Evolutionary conservation across 139 green algal species (phyloP).

Genomic region (Chlamydomonas applanata): DNA sequence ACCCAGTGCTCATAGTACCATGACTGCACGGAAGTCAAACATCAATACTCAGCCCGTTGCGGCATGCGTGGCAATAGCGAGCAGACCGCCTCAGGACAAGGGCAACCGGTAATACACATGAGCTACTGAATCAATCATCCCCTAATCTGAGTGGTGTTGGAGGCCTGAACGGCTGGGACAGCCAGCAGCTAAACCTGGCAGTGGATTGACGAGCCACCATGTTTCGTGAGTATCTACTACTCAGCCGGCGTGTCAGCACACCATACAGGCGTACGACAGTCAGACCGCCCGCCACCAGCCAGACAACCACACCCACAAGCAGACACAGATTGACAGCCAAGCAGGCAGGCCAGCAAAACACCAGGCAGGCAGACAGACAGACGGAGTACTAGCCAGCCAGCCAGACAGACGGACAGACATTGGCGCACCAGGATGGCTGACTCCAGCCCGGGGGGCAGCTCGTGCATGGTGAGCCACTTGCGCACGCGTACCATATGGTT

Average conservation of each 20-base stretch:
- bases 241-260: background rate
- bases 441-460: background rate
- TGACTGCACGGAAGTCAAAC: background rate
- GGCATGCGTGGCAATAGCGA: too few species aligned
- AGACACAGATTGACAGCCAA: background rate
- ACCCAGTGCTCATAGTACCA: background rate
- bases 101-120: too few species aligned
- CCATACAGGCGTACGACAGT: background rate
- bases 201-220: too few species aligned
- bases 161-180: too few species aligned
- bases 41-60: background rate
- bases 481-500: background rate
- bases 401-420: too few species aligned
- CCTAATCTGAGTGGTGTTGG: too few species aligned
- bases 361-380: background rate
- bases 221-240: too few species aligned
- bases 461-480: background rate
- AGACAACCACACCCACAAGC: background rate
- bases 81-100: too few species aligned
- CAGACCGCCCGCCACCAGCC: background rate
- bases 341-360: background rate
- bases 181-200: too few species aligned
- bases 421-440: background rate
- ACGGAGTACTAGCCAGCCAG: background rate
- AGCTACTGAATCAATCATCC: too few species aligned